Percentiles rank a stretch among this genome's conserved stretches.
Conservation (phyloP, 2,329 filamentous ascomycete species). For the Cladosporium sp. region DNA sequence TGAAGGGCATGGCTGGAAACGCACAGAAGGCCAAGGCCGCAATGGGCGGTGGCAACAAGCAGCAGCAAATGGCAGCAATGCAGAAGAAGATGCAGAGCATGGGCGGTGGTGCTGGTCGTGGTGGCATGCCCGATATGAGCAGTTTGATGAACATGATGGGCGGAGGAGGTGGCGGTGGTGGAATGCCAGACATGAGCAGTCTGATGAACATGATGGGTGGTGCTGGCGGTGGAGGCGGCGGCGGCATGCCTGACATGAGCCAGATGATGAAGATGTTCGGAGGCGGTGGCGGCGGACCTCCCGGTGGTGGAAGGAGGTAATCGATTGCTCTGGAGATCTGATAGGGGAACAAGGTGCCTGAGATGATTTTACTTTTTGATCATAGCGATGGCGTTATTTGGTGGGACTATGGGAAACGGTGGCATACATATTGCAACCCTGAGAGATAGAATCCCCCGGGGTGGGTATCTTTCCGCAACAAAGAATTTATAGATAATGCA, state of each 20-base stretch:
- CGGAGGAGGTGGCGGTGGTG: slow-evolving; percentile 51
- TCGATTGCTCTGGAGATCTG: neutral
- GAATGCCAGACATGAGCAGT: slow-evolving; percentile 67
- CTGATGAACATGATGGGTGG: slow-evolving; percentile 77
- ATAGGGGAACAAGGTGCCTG: neutral
- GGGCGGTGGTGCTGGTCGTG: slow-evolving; percentile 64
- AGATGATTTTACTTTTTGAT: neutral
- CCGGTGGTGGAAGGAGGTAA: slow-evolving; percentile 44
- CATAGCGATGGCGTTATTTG: slow-evolving; percentile 1
- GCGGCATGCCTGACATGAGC: slow-evolving; percentile 74
- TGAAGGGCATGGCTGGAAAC: slow-evolving; percentile 96
- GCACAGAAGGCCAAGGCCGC: slow-evolving; percentile 90
- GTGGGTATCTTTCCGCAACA: too few species aligned
- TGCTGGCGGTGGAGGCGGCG: slow-evolving; percentile 52
- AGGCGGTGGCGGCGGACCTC: slow-evolving; percentile 38
- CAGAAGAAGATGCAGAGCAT: slow-evolving; percentile 92
- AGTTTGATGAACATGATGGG: slow-evolving; percentile 91
- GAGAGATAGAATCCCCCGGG: too few species aligned
- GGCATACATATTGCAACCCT: neutral
- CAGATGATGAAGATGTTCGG: slow-evolving; percentile 91
- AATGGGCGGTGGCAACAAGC: slow-evolving; percentile 85
- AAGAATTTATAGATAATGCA: too few species aligned
- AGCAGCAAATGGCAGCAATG: slow-evolving; percentile 93
- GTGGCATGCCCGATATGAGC: slow-evolving; percentile 73
- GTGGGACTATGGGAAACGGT: neutral